Base-by-base conservation (phyloP, 1,139 yeast species). In the Sugiyamaella pinicola region DNA sequence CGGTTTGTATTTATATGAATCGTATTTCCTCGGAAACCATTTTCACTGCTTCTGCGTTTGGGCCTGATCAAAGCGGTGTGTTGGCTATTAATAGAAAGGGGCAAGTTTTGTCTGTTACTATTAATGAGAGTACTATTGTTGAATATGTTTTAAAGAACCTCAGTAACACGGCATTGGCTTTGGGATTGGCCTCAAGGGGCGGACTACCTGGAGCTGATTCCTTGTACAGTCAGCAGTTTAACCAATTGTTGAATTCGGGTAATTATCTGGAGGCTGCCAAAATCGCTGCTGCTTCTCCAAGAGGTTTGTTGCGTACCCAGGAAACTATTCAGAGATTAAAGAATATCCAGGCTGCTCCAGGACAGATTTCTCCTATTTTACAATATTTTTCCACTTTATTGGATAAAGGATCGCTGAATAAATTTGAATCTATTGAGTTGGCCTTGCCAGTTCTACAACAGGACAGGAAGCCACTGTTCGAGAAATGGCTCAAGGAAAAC, bases 191-290 rank as follows among this genome's bases (percentile, higher is more conserved):
- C 18, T 83, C 96, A 8, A 87, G 98, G 72, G 97, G 97, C 66
- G 96, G 96, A 1, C 81, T 95, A 69, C 95, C 96, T 47, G 99
- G 99, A 59, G 99, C 98, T 44, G 99, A 93, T 69, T 85, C 84
- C 65, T 79, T 95, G 60, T 91, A 95, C 73, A 76, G 81, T 55
- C 96, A 91, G 72, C 98, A 91, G 72, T 95, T 95, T 74, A 95
- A 90, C 69, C 84, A 82, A 66, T 80, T 85, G 64, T 78, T 95
- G 66, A 81, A 83, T 64, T 83, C 84, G 64, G 97, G 97, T 61
- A 95, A 90, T 68, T 93, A 90, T 68, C 77, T 84, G 55, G 85
- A 85, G 65, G 99, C 99, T 51, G 99, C 98, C 45, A 90, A 89
- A 74, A 89, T 93, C 55, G 99, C 99, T 45, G 99, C 99, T 19